Conservation (phyloP, 1,284 basidiomycete genomes). For the Apiotrichum siamense region DNA sequence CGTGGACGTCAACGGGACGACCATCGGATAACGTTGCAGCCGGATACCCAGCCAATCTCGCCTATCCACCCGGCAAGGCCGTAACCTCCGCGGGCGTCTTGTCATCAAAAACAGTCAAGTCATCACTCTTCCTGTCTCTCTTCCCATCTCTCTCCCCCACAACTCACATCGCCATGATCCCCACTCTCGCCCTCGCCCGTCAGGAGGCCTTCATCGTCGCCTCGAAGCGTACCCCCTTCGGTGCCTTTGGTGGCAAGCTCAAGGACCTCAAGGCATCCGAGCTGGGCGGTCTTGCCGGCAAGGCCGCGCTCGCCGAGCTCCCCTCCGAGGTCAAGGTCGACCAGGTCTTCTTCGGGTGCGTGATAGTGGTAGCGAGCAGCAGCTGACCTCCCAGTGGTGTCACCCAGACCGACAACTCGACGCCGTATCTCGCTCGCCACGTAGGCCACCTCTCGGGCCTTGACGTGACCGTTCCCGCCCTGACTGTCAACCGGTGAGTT, state of each 20-base stretch:
- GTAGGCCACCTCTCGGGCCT: slow-evolving; percentile 53
- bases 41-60: no score
- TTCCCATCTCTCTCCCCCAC: slow-evolving; percentile 4
- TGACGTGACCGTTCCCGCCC: slow-evolving; percentile 51
- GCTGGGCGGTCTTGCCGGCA: slow-evolving; percentile 52
- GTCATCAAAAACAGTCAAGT: no score
- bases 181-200: slow-evolving; percentile 6
- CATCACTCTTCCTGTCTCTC: background rate
- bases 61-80: no score
- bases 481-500: slow-evolving; percentile 52
- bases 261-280: slow-evolving; percentile 49
- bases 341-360: slow-evolving; percentile 51
- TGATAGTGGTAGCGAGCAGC: background rate
- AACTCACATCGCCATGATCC: slow-evolving; percentile 6
- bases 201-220: slow-evolving; percentile 41
- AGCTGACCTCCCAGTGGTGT: slow-evolving; percentile 39
- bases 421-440: slow-evolving; percentile 54
- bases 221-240: slow-evolving; percentile 52
- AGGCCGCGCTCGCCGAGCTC: slow-evolving; percentile 52
- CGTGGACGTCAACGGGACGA: no score
- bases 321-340: slow-evolving; percentile 49
- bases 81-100: no score
- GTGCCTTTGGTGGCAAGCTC: slow-evolving; percentile 53
- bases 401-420: slow-evolving; percentile 49
- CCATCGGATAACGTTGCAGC: no score